Percentiles rank a stretch among this genome's conserved stretches.
Evolutionary conservation across 208 protist species (phyloP).

Genomic region (Acanthamoeba lenticulata): DNA sequence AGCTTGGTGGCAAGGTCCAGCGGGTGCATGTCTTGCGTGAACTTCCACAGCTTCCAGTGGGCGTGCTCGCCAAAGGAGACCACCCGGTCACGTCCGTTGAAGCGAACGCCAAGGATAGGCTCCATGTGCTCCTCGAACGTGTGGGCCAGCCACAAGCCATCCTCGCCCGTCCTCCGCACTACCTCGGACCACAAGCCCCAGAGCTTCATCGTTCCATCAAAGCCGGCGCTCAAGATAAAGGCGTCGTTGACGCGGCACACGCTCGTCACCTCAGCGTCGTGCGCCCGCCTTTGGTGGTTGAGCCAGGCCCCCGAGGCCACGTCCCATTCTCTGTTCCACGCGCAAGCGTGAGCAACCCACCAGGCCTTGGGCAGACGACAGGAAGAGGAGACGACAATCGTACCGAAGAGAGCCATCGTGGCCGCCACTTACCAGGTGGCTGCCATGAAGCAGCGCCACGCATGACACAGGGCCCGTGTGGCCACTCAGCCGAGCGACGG

Average conservation of each 20-base stretch:
- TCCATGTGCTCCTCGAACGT: constrained; percentile 34
- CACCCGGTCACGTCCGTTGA: constrained; percentile 35
- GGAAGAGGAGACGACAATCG: background rate
- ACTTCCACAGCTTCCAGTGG: constrained; percentile 39
- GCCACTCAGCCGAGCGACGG: background rate
- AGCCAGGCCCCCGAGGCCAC: background rate
- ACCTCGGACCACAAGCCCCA: too few relatives aligned
- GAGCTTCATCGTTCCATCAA: constrained; percentile 29
- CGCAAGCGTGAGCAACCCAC: background rate
- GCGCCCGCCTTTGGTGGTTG: background rate
- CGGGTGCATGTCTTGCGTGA: constrained; percentile 58
- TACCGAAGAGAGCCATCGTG: background rate
- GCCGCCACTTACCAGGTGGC: background rate
- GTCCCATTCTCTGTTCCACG: background rate
- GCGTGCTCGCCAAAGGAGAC: background rate
- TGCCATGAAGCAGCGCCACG: background rate
- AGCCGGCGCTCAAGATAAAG: background rate
- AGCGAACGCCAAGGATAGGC: constrained; percentile 8
- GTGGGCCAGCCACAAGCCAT: background rate
- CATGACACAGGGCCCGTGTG: background rate
- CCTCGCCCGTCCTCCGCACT: background rate
- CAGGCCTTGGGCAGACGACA: background rate
- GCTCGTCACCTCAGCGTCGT: background rate
- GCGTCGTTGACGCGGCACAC: background rate
- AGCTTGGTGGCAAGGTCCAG: background rate